Percentiles rank a stretch among this genome's conserved stretches.
Evolutionary conservation across 441 rosid genomes (phyloP).

Genomic region (Brassica hybrid): DNA sequence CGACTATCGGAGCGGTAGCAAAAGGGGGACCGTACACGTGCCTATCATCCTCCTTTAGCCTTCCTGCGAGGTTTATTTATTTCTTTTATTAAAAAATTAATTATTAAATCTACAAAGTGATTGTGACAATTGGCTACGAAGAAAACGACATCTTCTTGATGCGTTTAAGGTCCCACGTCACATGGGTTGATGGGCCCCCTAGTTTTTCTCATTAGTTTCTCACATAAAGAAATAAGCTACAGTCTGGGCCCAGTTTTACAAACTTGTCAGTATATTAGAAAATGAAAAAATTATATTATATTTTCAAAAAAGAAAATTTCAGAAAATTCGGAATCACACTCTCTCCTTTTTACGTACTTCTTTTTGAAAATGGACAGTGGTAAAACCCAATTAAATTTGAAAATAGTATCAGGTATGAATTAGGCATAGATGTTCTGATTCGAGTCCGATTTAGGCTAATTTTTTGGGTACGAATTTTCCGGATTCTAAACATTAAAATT

Average conservation of each 20-base stretch:
- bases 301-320: background rate
- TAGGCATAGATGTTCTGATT: too few relatives aligned
- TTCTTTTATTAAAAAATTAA: background rate
- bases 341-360: background rate
- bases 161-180: conserved; percentile 65
- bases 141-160: conserved; percentile 51
- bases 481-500: too few relatives aligned
- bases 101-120: conserved; percentile 32
- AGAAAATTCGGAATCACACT: conserved; percentile 17
- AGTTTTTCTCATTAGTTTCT: conserved; percentile 46
- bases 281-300: conserved; percentile 11
- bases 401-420: background rate
- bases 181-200: conserved; percentile 58
- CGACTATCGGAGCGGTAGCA: conserved; percentile 31
- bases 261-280: conserved; percentile 35
- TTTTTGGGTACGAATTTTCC: too few relatives aligned
- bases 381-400: background rate
- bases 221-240: conserved; percentile 42
- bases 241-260: conserved; percentile 37
- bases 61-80: conserved; percentile 38
- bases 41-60: conserved; percentile 35
- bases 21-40: conserved; percentile 38
- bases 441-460: too few relatives aligned
- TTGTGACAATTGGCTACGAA: conserved; percentile 46
- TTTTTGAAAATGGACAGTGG: background rate